A percentile compares a stretch with the other conserved stretches of the same genome.
Conservation (phyloP, 108 stramenopile genomes). For the Aurantiochytrium sp. region DNA sequence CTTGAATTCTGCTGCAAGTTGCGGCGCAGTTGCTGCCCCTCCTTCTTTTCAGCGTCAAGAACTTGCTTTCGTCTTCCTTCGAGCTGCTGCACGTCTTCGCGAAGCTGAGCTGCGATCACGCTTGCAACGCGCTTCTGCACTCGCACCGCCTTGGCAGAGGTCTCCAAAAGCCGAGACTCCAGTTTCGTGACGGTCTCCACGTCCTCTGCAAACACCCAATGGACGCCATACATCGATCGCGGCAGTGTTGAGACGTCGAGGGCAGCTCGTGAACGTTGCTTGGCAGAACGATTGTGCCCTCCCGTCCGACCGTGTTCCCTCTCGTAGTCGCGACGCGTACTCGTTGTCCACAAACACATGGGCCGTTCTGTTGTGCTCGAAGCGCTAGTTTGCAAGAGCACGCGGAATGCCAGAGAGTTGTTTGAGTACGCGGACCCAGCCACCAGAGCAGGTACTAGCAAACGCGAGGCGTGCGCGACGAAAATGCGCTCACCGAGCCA, state of each 20-base stretch:
- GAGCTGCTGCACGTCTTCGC: neutral
- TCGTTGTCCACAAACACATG: neutral
- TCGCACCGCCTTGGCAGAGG: neutral
- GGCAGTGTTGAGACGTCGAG: neutral
- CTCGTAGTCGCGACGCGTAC: neutral
- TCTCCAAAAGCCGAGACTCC: neutral
- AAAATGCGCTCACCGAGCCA: conserved; percentile 12
- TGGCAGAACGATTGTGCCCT: neutral
- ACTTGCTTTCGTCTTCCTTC: neutral
- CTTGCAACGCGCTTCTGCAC: neutral
- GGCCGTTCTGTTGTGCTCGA: neutral
- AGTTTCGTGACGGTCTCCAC: neutral
- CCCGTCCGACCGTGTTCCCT: neutral
- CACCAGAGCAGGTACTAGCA: neutral
- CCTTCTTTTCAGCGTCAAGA: too few species aligned
- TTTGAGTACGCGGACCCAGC: neutral
- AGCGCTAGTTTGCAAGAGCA: neutral
- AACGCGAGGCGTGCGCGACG: neutral
- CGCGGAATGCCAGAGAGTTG: neutral
- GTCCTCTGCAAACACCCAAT: conserved; percentile 4
- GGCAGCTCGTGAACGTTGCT: neutral
- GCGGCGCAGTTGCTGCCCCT: too few species aligned
- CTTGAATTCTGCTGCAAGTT: too few species aligned
- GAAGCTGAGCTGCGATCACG: neutral
- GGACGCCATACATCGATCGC: neutral